These are phyloP conservation scores for Aureobasidium leucospermi DNA, from an alignment of 2,329 filamentous ascomycete species.

Conservation along the genomic window DNA sequence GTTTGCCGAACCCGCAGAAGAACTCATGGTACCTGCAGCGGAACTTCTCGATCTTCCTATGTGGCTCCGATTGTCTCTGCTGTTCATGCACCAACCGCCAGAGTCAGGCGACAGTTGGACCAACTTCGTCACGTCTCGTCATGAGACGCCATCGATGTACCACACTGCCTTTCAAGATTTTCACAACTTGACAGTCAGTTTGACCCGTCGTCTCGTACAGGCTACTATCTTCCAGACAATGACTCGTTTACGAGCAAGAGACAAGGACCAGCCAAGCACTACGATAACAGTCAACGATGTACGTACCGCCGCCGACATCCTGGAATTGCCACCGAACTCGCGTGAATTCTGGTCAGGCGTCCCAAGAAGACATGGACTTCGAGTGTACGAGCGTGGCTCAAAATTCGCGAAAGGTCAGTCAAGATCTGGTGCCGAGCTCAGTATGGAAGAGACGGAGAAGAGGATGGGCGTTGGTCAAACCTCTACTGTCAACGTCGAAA, in stretches of 20 bases:
- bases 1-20: background rate
- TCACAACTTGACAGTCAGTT: slow-evolving; percentile 56
- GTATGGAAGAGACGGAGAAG: slow-evolving; percentile 37
- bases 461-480: slow-evolving; percentile 24
- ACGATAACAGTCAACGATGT: slow-evolving; percentile 40
- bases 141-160: slow-evolving; percentile 60
- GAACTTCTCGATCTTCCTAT: slow-evolving; percentile 51
- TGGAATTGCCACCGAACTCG: slow-evolving; percentile 43
- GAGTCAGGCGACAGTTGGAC: slow-evolving; percentile 61
- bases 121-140: slow-evolving; percentile 38
- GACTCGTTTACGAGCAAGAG: slow-evolving; percentile 54
- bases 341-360: slow-evolving; percentile 45
- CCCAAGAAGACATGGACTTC: slow-evolving; percentile 45
- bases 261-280: slow-evolving; percentile 22
- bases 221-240: slow-evolving; percentile 63
- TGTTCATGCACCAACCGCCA: slow-evolving; percentile 67
- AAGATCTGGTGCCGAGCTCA: slow-evolving; percentile 19
- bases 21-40: slow-evolving; percentile 39
- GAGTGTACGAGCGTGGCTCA: slow-evolving; percentile 33
- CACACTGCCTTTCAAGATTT: slow-evolving; percentile 72
- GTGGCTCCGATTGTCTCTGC: slow-evolving; percentile 57
- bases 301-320: slow-evolving; percentile 45
- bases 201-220: slow-evolving; percentile 65
- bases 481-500: background rate
- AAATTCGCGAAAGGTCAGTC: background rate